phyloP scores from a whole-genome alignment of 257 asterid genomes.

The Nicotiana undulata region DNA sequence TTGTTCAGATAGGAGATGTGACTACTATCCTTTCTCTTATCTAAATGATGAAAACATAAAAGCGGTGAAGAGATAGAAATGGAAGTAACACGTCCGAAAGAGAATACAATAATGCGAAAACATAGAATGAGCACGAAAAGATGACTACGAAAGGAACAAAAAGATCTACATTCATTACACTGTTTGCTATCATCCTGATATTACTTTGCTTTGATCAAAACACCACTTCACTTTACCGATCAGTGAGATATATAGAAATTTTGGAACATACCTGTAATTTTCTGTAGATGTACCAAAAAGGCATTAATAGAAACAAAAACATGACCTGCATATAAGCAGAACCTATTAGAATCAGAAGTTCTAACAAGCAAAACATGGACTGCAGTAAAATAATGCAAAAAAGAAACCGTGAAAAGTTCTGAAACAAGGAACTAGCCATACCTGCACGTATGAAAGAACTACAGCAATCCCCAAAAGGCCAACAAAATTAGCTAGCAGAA shows the following conservation, averaged over 20 bases:
- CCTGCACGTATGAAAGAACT: conserved; percentile 82
- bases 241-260: conserved; percentile 7
- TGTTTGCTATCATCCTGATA: background rate
- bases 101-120: background rate
- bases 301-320: conserved; percentile 67
- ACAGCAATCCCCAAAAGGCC: conserved; percentile 81
- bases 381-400: background rate
- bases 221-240: background rate
- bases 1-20: background rate
- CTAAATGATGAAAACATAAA: background rate
- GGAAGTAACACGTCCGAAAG: background rate
- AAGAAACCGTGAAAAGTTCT: background rate
- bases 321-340: conserved; percentile 42
- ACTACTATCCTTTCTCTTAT: background rate
- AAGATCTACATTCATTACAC: background rate
- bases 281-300: conserved; percentile 80
- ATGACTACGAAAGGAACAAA: too few species aligned
- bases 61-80: background rate
- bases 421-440: conserved; percentile 10
- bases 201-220: background rate
- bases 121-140: background rate
- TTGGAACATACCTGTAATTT: conserved; percentile 56
- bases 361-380: background rate
- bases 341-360: background rate
- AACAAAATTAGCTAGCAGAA: conserved; percentile 85